Base-by-base conservation (phyloP, 2,329 filamentous ascomycete species). In the Zalaria sp. region DNA sequence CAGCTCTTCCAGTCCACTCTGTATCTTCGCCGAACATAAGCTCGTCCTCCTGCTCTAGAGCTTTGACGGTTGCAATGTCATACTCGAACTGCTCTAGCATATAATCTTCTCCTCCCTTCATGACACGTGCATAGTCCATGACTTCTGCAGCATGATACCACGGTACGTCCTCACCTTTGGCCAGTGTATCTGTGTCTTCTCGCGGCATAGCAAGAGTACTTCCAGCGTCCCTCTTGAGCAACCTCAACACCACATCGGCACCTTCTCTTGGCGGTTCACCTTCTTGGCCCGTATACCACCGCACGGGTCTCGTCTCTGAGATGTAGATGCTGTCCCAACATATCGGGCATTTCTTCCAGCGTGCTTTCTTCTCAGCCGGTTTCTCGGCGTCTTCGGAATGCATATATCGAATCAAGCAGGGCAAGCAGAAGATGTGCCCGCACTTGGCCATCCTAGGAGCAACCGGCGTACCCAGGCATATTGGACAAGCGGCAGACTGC, bases 371-470 rank as follows among this genome's bases (percentile, higher is more conserved):
- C 47, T 81, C 79, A 2, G 66, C 50, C 6, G 74, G 66, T 44
- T 71, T 72, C 5, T 65, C 63, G n/a, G 83, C 80, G 43, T 83
- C 81, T 25, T 73, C 77, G 5, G 87, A 83, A 53, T 93, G 84
- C 86, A 98, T 95, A 59, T 93, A 98, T 39, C 91, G 81, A 48
- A 96, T 85, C 46, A 96, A 64, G 57, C 91, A 98, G 4, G 91
- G 81, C 29, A 96, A 67, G 57, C 91, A 98, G 59, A 95, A 96
- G 8, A 98, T 94, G 58, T 98, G 91, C 1, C 91, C 91, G 55
- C 91, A 98, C 56, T 81, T 89, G 35, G 91, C 88, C 89, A 98
- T 98, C 43, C 91, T 79, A 28, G 91, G 88, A 5, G 91, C 91
- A 11, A 93, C 85, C 1, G 91, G 91, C 42, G 83, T 84, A 2